A percentile compares a stretch with the other conserved stretches of the same genome.
These are phyloP conservation scores for Monosporascus sp. DNA, from an alignment of 2,329 filamentous ascomycete species.

Conservation along the genomic window DNA sequence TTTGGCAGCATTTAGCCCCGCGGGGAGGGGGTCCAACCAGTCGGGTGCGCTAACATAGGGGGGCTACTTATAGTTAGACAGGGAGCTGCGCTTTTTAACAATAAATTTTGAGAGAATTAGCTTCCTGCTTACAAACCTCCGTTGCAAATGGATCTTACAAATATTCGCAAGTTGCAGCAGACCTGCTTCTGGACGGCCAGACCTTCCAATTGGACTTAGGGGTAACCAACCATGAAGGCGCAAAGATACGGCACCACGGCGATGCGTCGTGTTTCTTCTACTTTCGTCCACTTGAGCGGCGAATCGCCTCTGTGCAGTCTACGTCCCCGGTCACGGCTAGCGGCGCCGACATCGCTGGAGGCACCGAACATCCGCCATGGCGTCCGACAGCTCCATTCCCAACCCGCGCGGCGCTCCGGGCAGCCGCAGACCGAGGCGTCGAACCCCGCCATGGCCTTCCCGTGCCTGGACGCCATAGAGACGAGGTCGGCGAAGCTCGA, in stretches of 20 bases:
- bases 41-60: not conserved
- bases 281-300: constrained; percentile 5
- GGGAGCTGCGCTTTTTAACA: not conserved
- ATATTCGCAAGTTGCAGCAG: not conserved
- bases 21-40: not conserved
- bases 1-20: no score
- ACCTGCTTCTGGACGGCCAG: not conserved
- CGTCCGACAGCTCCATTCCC: constrained; percentile 18
- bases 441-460: constrained; percentile 84
- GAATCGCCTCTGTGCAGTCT: not conserved
- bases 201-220: not conserved
- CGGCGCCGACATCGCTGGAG: not conserved
- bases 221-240: constrained; percentile 15
- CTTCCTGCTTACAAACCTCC: not conserved
- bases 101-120: not conserved
- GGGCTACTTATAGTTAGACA: not conserved
- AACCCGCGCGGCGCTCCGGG: constrained; percentile 15
- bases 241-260: constrained; percentile 13
- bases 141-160: not conserved
- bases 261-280: constrained; percentile 19
- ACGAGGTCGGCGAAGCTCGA: constrained; percentile 69
- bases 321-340: not conserved
- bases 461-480: constrained; percentile 82
- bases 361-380: constrained; percentile 5
- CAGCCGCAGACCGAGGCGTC: constrained; percentile 42